Evolutionary conservation across 2,329 filamentous ascomycete genomes (phyloP).

Genomic region (Diaporthe nobilis): DNA sequence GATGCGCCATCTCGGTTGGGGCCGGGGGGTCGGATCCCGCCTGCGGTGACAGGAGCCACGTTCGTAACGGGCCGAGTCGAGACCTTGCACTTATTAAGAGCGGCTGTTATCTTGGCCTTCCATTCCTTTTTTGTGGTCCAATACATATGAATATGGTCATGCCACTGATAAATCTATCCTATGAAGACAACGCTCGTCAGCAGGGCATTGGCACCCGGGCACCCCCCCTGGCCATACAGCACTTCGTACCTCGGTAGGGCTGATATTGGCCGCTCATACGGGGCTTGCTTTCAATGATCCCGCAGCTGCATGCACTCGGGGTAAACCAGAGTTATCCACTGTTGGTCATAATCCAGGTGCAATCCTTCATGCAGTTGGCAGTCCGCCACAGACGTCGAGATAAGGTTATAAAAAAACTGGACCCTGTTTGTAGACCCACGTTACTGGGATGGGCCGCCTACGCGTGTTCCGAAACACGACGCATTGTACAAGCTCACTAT

Average conservation of each 20-base stretch:
- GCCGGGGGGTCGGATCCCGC: constrained; percentile 5
- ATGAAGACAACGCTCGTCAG: background rate
- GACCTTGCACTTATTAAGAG: background rate
- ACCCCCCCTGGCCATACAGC: background rate
- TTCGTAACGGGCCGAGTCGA: constrained; percentile 5
- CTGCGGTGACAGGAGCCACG: background rate
- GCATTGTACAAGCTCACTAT: too few species aligned
- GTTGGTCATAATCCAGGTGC: too few species aligned
- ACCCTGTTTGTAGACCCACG: background rate
- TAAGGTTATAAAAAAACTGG: background rate
- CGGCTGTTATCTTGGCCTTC: background rate
- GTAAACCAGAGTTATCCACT: background rate
- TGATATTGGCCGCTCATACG: background rate
- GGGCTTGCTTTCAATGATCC: background rate
- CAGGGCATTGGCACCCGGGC: background rate
- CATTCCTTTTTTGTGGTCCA: background rate
- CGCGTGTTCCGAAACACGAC: background rate
- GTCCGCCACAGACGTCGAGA: background rate
- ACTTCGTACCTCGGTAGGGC: background rate
- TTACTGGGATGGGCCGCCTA: background rate
- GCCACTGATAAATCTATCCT: background rate
- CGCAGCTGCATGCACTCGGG: background rate
- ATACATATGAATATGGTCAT: background rate
- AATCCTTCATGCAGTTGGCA: background rate
- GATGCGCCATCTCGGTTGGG: constrained; percentile 20